phyloP scores from a whole-genome alignment of 1,284 basidiomycete genomes.

The Cutaneotrichosporon sp. region DNA sequence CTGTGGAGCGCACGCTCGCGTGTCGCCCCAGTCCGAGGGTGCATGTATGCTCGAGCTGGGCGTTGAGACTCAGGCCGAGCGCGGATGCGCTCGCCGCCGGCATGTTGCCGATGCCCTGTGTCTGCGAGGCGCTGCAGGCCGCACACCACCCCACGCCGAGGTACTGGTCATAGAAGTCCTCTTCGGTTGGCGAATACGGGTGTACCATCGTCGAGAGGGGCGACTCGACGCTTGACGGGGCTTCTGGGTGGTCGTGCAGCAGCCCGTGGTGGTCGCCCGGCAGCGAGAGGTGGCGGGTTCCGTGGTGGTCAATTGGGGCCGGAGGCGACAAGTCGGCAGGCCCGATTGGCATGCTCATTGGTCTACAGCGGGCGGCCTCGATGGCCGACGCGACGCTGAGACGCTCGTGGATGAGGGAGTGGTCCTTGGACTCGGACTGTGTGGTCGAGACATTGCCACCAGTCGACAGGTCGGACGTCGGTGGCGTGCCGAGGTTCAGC shows the following conservation, averaged over 20 bases:
- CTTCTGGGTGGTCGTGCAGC: neutral
- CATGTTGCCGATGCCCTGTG: neutral
- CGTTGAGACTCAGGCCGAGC: constrained; percentile 6
- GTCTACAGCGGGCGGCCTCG: neutral
- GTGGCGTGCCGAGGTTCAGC: constrained; percentile 20
- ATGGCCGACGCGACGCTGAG: constrained; percentile 3
- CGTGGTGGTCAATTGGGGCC: neutral
- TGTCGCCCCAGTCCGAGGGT: constrained; percentile 1
- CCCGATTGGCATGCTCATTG: constrained; percentile 1
- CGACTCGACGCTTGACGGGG: neutral
- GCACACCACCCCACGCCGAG: constrained; percentile 4
- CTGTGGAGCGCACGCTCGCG: neutral
- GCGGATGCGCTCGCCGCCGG: neutral
- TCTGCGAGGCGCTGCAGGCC: neutral
- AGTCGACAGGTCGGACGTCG: constrained; percentile 3
- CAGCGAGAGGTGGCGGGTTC: neutral
- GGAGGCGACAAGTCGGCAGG: neutral
- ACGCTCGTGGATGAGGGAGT: constrained; percentile 7
- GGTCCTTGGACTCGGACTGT: constrained; percentile 1
- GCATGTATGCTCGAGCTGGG: neutral
- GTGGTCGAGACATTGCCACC: neutral
- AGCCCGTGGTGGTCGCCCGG: neutral
- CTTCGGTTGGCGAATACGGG: neutral
- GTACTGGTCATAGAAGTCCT: constrained; percentile 3
- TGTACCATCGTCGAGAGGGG: neutral